Evolutionary conservation across 441 rosid species (phyloP).

Genomic region (Populus tomentosa): DNA sequence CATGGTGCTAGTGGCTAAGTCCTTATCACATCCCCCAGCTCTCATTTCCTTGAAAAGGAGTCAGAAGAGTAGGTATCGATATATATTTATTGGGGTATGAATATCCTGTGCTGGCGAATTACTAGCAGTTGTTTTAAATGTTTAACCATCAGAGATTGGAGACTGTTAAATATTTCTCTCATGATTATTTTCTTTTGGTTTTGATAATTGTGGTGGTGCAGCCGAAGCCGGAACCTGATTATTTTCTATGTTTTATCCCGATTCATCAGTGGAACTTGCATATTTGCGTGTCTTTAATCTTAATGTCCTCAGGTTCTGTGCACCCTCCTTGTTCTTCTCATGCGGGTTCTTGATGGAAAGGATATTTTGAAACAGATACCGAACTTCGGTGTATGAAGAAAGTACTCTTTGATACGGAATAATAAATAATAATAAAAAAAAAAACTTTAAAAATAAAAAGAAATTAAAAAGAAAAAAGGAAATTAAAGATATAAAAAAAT

Average conservation of each 20-base stretch:
- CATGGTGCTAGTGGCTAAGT: too few relatives aligned
- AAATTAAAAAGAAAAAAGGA: too few relatives aligned
- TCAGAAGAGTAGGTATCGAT: too few relatives aligned
- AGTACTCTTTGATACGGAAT: too few relatives aligned
- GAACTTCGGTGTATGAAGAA: slow-evolving; percentile 67
- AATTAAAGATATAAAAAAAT: too few relatives aligned
- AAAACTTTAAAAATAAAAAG: too few relatives aligned
- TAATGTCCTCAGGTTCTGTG: neutral
- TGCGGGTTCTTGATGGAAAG: slow-evolving; percentile 68
- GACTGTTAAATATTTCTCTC: neutral
- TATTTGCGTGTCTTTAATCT: neutral
- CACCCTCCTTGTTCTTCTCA: neutral
- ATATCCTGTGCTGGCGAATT: too few relatives aligned
- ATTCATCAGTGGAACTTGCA: neutral
- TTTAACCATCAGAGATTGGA: neutral
- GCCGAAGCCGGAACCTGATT: slow-evolving; percentile 59
- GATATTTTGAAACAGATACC: slow-evolving; percentile 65
- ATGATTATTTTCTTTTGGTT: neutral
- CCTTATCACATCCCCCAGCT: slow-evolving; percentile 58
- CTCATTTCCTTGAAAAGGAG: slow-evolving; percentile 86
- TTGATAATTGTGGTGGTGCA: slow-evolving; percentile 18
- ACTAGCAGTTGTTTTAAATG: too few relatives aligned
- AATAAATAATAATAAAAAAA: too few relatives aligned
- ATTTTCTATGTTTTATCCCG: neutral
- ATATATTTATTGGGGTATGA: too few relatives aligned